A percentile compares a stretch with the other conserved stretches of the same genome.
Conservation (phyloP, 73 alveolate genomes). For the Paramecium octaurelia region DNA sequence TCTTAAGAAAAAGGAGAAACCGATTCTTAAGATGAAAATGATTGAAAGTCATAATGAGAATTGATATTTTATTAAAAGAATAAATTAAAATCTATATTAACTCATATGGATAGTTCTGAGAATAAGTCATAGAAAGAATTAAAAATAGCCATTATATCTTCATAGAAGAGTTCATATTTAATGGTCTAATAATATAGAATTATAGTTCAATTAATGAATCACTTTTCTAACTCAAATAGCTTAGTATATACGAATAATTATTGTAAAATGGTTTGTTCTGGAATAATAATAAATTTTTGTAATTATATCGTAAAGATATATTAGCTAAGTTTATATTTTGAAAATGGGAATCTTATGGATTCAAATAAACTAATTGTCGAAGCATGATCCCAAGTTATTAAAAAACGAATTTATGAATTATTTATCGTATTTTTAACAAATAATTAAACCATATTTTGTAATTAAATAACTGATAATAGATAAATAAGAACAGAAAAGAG, state of each 20-base stretch:
- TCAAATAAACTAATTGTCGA: neutral
- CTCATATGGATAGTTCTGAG: neutral
- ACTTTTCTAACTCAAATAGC: neutral
- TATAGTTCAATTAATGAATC: neutral
- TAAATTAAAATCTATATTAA: neutral
- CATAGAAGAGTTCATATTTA: too few relatives aligned
- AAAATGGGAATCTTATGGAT: neutral
- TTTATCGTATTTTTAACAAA: neutral
- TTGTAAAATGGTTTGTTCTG: neutral
- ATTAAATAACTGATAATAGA: neutral
- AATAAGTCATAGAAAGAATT: neutral
- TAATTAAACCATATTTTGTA: neutral
- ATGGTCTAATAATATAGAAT: neutral
- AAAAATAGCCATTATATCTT: too few relatives aligned
- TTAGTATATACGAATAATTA: too few relatives aligned
- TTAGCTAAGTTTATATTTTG: too few relatives aligned
- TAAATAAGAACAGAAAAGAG: neutral
- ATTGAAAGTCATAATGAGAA: neutral
- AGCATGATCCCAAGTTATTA: neutral
- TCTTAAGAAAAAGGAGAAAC: neutral
- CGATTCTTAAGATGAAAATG: neutral
- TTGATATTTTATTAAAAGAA: neutral
- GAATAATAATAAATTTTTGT: neutral
- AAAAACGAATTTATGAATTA: neutral
- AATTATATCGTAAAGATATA: too few relatives aligned